Base-by-base conservation (phyloP, 2,329 filamentous ascomycete species). In the Neopestalotiopsis clavispora region DNA sequence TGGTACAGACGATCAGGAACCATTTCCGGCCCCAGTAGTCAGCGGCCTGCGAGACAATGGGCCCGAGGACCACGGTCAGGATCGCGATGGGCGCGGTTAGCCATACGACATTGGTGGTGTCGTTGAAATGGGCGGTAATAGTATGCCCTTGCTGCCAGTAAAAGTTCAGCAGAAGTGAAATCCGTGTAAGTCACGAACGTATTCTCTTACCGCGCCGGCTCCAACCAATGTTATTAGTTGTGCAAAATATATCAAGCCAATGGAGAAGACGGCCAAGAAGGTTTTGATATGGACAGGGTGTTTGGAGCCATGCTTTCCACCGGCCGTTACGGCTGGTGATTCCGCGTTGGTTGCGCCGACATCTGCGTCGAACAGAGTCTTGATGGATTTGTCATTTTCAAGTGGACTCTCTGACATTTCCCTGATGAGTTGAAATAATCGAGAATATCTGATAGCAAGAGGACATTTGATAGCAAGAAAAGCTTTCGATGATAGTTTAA, bases 21-120 rank as follows among this genome's bases (percentile, higher is more conserved):
- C 77, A 80, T 73, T 77, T 78, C 7, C 81, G 77, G n/a, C 81
- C 81, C 81, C 80, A 83, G 73, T 80, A 81, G 71, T 84, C 81
- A 23, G 80, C 78, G 0, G 79, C 81, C 69, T 83, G 81, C 13
- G 79, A 79, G 12, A 81, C 75, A 12, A 79, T 77, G 23, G 79
- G 80, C 10, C 75, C 72, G 10, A 80, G 73, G 10, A 81, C 78
- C 6, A 76, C 76, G 1, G 81, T 81, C 23, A 80, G 64, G 68
- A 82, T 82, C 58, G 78, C 74, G 67, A 83, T 78, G 12, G 76
- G 68, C 4, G 76, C 74, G 1, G 77, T 77, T 32, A 83, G 69
- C 81, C 81, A 83, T 20, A 77, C 74, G 7, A 72, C 71, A 30
- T 75, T 72, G 56, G 65, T 68, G 4, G 69, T 69, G 17, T 68